Evolutionary conservation across 1,139 yeast species (phyloP).

Genomic region (Hemisphaericaspora lyxosophila): DNA sequence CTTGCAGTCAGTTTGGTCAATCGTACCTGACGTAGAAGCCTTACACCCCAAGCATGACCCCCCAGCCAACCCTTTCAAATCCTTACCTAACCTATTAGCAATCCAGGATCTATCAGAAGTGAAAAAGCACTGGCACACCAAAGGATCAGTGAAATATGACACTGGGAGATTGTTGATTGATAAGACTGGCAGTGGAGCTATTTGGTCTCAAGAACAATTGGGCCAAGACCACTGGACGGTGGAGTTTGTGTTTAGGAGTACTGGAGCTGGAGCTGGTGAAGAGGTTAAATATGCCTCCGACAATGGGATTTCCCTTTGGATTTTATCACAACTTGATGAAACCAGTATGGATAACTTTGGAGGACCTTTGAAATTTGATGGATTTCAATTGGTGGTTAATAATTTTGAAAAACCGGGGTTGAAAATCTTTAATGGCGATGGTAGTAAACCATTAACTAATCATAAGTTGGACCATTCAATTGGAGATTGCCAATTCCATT

Average conservation of each 20-base stretch:
- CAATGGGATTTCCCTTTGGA: conserved; percentile 56
- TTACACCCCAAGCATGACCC: too few species aligned
- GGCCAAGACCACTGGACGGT: conserved; percentile 52
- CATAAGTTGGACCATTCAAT: conserved; percentile 35
- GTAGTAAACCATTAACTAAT: conserved; percentile 24
- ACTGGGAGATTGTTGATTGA: conserved; percentile 42
- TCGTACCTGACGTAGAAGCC: too few species aligned
- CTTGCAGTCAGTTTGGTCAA: too few species aligned
- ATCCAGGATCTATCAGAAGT: background rate
- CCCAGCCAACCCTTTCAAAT: background rate
- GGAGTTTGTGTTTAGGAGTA: conserved; percentile 61
- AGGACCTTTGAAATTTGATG: conserved; percentile 56
- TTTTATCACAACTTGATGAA: conserved; percentile 29
- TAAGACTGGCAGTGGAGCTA: conserved; percentile 39
- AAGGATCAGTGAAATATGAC: conserved; percentile 30
- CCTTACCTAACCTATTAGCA: background rate
- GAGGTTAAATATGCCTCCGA: conserved; percentile 27
- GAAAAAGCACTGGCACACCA: conserved; percentile 28
- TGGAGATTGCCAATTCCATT: conserved; percentile 58
- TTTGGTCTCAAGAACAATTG: conserved; percentile 48
- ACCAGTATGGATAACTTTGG: conserved; percentile 33
- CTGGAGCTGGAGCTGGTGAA: conserved; percentile 34
- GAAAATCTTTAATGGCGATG: conserved; percentile 60
- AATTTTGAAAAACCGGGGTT: conserved; percentile 50
- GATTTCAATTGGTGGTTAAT: conserved; percentile 58